Evolutionary conservation across 1,284 basidiomycete species (phyloP).

Genomic region (Spongiforma sp.): DNA sequence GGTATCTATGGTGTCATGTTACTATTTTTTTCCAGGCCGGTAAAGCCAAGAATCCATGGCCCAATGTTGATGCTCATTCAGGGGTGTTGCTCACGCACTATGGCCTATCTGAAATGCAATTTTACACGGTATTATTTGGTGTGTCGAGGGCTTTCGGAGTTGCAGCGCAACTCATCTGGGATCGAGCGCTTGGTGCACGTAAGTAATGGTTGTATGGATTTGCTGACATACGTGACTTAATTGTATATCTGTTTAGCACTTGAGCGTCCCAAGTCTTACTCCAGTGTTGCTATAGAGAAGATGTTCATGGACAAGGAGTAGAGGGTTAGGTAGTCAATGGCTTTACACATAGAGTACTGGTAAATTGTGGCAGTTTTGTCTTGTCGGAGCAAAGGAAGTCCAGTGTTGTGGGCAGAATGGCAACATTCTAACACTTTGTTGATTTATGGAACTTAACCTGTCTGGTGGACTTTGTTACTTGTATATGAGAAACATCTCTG

Average conservation of each 20-base stretch:
- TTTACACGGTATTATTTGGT: slow-evolving; percentile 97
- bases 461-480: too few species aligned
- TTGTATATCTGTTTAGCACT: slow-evolving; percentile 55
- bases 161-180: slow-evolving; percentile 91
- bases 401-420: too few species aligned
- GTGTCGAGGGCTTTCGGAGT: slow-evolving; percentile 95
- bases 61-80: slow-evolving; percentile 97
- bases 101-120: slow-evolving; percentile 88
- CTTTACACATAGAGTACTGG: neutral
- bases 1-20: slow-evolving; percentile 75
- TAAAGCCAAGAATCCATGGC: slow-evolving; percentile 94
- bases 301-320: slow-evolving; percentile 65
- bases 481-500: too few species aligned
- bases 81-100: slow-evolving; percentile 94
- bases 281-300: slow-evolving; percentile 74
- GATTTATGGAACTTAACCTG: too few species aligned
- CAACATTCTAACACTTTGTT: too few species aligned
- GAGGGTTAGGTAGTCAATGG: neutral
- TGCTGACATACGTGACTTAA: neutral
- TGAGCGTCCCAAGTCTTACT: slow-evolving; percentile 89
- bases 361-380: too few species aligned
- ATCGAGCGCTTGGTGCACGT: slow-evolving; percentile 94
- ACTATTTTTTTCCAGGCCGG: slow-evolving; percentile 81
- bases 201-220: slow-evolving; percentile 38
- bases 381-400: too few species aligned